Percentiles rank a stretch among this genome's conserved stretches.
Conservation (phyloP, 441 rosid genomes). For the Aquilaria agallochum region DNA sequence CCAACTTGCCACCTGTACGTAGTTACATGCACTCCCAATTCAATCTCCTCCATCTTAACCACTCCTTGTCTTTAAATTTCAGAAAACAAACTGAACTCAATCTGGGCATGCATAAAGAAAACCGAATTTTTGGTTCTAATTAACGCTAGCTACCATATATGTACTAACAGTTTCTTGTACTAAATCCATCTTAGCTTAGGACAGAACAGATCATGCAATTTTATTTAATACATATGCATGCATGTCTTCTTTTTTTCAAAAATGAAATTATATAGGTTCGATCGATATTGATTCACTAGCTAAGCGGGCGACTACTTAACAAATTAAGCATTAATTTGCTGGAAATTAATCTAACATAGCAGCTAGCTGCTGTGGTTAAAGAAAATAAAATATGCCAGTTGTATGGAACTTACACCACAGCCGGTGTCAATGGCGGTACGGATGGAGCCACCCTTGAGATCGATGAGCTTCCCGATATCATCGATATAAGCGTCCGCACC, state of each 20-base stretch:
- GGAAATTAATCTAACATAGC: background rate
- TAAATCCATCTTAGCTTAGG: too few species aligned
- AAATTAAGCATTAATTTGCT: background rate
- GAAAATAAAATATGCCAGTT: background rate
- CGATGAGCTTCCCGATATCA: constrained; percentile 56
- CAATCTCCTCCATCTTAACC: too few species aligned
- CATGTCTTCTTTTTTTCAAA: background rate
- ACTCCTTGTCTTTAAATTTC: too few species aligned
- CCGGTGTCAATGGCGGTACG: constrained; percentile 91
- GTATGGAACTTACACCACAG: constrained; percentile 60
- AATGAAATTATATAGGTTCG: background rate
- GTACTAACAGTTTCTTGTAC: too few species aligned
- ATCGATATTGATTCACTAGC: too few species aligned
- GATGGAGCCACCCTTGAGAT: constrained; percentile 66
- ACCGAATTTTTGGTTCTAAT: too few species aligned
- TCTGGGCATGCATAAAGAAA: too few species aligned
- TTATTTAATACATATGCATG: background rate
- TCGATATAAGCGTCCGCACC: constrained; percentile 84
- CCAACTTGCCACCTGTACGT: constrained; percentile 83
- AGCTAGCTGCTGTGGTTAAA: background rate
- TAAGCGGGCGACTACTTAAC: background rate
- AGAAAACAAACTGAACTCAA: too few species aligned
- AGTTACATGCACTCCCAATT: too few species aligned
- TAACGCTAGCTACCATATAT: too few species aligned
- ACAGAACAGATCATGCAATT: too few species aligned